Conservation (phyloP, 164 flowering plant species). For the Vitis labrusca region DNA sequence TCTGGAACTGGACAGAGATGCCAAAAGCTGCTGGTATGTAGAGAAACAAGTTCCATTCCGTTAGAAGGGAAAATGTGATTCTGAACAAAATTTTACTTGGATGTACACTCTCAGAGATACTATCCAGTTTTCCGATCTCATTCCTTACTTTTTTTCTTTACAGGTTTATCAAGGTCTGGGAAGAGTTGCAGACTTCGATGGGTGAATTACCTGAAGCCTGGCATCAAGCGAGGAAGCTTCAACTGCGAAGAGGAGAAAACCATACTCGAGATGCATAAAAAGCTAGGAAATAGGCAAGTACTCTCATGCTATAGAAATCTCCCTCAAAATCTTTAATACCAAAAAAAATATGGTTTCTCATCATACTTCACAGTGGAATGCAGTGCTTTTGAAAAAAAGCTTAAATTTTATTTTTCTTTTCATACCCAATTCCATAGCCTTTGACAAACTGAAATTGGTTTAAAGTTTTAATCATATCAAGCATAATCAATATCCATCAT, state of each 20-base stretch:
- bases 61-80: neutral
- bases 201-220: conserved; percentile 25
- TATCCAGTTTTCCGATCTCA: neutral
- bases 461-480: too few species aligned
- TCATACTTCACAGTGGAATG: too few species aligned
- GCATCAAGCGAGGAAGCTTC: conserved; percentile 24
- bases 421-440: too few species aligned
- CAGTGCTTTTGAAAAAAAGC: too few species aligned
- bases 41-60: neutral
- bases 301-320: neutral
- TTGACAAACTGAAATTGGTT: too few species aligned
- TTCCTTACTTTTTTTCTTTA: neutral
- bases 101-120: neutral
- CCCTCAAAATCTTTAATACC: neutral
- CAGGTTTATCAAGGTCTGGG: conserved; percentile 25
- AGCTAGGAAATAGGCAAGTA: conserved; percentile 25
- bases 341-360: neutral
- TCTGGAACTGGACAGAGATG: conserved; percentile 28
- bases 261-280: conserved; percentile 16
- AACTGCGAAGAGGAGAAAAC: conserved; percentile 19
- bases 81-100: neutral
- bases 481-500: too few species aligned
- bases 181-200: conserved; percentile 32
- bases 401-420: too few species aligned
- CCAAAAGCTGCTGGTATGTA: conserved; percentile 22